Percentiles rank a stretch among this genome's conserved stretches.
Evolutionary conservation across 2,329 filamentous ascomycete genomes (phyloP).

Genomic region (Diaporthe destruens): DNA sequence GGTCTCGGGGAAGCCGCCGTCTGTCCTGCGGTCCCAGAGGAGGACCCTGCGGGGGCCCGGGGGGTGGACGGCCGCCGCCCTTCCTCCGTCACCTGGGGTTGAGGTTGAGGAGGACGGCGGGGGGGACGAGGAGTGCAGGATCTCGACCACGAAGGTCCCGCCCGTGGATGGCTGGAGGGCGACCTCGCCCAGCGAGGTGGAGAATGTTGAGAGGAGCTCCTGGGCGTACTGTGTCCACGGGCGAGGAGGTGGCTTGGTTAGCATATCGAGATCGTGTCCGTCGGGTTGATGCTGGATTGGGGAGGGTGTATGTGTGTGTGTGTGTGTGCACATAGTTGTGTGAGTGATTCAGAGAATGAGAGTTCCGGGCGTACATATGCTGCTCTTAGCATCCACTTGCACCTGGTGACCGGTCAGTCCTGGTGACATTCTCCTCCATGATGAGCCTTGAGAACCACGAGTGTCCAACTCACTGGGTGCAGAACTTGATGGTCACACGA

Average conservation of each 20-base stretch:
- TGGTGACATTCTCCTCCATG: too few relatives aligned
- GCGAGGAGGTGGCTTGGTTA: conserved; percentile 7
- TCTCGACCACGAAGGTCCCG: conserved; percentile 82
- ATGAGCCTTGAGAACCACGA: background rate
- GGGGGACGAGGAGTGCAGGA: conserved; percentile 57
- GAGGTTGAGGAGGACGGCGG: conserved; percentile 33
- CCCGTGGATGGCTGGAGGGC: conserved; percentile 88
- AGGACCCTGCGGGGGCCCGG: conserved; percentile 60
- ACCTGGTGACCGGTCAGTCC: conserved; percentile 61
- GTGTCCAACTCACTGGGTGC: conserved; percentile 66
- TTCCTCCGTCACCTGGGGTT: background rate
- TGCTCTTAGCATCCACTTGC: conserved; percentile 89
- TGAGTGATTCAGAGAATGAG: background rate
- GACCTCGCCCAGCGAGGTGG: conserved; percentile 85
- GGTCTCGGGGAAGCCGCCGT: conserved; percentile 94
- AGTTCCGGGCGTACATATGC: conserved; percentile 75
- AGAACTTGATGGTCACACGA: conserved; percentile 88
- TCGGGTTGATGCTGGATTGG: background rate
- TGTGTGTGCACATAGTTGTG: background rate
- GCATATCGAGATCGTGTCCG: background rate
- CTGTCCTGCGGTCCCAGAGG: conserved; percentile 88
- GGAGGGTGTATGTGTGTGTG: background rate
- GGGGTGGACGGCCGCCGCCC: background rate
- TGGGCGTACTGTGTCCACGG: conserved; percentile 93
- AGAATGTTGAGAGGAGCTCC: conserved; percentile 95